Evolutionary conservation across 2,329 filamentous ascomycete species (phyloP).

Genomic region (Curvularia lunata): DNA sequence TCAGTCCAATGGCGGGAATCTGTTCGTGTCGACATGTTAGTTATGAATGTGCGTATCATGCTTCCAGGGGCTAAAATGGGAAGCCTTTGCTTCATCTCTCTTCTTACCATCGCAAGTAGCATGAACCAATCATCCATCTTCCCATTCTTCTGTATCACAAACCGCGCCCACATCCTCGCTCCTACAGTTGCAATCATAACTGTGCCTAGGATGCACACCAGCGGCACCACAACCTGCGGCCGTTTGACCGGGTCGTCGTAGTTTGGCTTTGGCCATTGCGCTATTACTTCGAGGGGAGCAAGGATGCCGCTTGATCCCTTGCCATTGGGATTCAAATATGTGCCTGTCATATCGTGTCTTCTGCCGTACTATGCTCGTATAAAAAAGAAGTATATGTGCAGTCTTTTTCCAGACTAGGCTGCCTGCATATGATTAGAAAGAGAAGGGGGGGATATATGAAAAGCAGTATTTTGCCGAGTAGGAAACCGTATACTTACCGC

Average conservation of each 20-base stretch:
- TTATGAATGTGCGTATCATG: background rate
- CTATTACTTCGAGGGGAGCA: conserved; percentile 19
- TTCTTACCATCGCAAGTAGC: conserved; percentile 18
- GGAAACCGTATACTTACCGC: background rate
- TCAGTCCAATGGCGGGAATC: conserved; percentile 9
- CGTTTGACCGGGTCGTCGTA: conserved; percentile 19
- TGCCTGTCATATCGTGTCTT: background rate
- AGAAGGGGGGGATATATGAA: too few relatives aligned
- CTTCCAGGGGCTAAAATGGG: background rate
- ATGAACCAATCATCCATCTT: conserved; percentile 28
- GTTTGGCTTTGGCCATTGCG: conserved; percentile 24
- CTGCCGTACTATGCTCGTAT: background rate
- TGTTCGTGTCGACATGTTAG: background rate
- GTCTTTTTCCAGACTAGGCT: background rate
- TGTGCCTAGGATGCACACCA: conserved; percentile 15
- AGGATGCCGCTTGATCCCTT: conserved; percentile 16
- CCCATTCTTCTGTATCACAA: conserved; percentile 20
- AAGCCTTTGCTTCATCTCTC: background rate
- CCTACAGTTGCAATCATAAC: conserved; percentile 16
- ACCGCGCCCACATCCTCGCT: conserved; percentile 22
- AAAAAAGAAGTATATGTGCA: background rate
- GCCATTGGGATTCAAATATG: conserved; percentile 4
- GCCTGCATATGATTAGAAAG: background rate
- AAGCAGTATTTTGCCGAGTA: background rate
- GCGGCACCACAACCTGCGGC: conserved; percentile 12